Base-by-base conservation (phyloP, 495 filamentous ascomycete genomes). In the Ascobolus immersus region DNA sequence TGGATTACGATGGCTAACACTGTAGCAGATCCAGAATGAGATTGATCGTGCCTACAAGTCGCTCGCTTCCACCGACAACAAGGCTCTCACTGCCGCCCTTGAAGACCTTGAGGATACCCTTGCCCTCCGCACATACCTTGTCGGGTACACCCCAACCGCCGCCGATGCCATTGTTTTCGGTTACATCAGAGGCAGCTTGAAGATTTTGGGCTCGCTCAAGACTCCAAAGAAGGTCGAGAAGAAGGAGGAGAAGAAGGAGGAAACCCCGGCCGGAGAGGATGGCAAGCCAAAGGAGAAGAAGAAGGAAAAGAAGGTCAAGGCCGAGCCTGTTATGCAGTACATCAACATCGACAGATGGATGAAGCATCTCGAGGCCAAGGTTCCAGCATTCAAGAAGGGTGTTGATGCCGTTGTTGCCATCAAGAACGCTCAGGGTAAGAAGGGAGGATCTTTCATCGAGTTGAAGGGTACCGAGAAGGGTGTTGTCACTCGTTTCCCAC, bases 401-500 rank as follows among this genome's bases (percentile, higher is more conserved):
- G 44, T 77, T 29, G 66, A 71, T 26, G 57, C 56, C 20, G 60
- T 76, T 34, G 74, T 56, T 38, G 62, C 59, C 39, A 79, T 75
- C 59, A 72, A 72, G 44, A 61, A 64, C 18, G 72, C 69, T 20
- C 68, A 67, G 44, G 77, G 69, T 42, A 80, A 80, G 54, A 75
- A 77, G 36, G 80, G 80, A 36, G 89, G 62, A 58, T 96, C 89
- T 55, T 80, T 86, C 44, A 77, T 96, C 50, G 75, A 73, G 2
- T 64, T 96, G 13, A 70, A 73, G 37, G 73, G 89, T 45, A 72
- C 69, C n/a, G 77, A 77, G 21, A 76, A 86, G 50, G 86, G 86
- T 5, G 82, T 94, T 18, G 77, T 94, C 18, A 86, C 79, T 17
- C 61, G 89, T 39, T 96, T 96, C 58, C 72, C 84, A 11, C 86